Evolutionary conservation across 1,139 yeast genomes (phyloP).

Genomic region (Pneumocystis carinii): DNA sequence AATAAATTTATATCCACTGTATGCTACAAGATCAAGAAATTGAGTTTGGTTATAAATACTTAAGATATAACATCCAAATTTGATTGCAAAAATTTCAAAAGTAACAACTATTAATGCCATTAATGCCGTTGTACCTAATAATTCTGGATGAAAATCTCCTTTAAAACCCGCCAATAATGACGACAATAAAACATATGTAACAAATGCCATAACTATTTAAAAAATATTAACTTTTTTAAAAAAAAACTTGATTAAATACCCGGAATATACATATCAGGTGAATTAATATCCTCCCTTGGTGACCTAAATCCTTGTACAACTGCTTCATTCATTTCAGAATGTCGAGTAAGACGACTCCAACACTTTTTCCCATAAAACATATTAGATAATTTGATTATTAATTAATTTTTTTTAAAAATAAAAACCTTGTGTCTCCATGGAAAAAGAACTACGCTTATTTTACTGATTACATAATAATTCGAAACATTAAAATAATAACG

Average conservation of each 20-base stretch:
- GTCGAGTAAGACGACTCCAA: constrained; percentile 26
- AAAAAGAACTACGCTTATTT: constrained; percentile 57
- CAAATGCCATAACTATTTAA: constrained; percentile 54
- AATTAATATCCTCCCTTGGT: constrained; percentile 72
- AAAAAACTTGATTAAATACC: constrained; percentile 14
- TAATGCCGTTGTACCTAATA: constrained; percentile 80
- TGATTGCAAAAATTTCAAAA: constrained; percentile 49
- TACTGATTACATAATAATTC: constrained; percentile 66
- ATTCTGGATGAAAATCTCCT: constrained; percentile 86
- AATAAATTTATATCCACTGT: constrained; percentile 89
- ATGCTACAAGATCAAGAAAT: constrained; percentile 72
- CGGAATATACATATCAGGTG: constrained; percentile 95
- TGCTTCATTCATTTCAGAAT: constrained; percentile 24
- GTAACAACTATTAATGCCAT: constrained; percentile 74
- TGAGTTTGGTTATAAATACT: constrained; percentile 29
- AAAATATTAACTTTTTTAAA: neutral
- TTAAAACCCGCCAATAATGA: constrained; percentile 75
- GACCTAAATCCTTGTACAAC: constrained; percentile 44
- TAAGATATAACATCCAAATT: constrained; percentile 48
- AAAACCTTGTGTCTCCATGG: constrained; percentile 73
- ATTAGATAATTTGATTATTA: constrained; percentile 24
- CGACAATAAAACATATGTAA: constrained; percentile 74
- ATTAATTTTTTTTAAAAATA: constrained; percentile 7
- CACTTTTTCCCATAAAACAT: neutral
- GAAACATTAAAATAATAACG: constrained; percentile 86